Base-by-base conservation (phyloP, 495 filamentous ascomycete species). In the Eremomyces bilateralis region DNA sequence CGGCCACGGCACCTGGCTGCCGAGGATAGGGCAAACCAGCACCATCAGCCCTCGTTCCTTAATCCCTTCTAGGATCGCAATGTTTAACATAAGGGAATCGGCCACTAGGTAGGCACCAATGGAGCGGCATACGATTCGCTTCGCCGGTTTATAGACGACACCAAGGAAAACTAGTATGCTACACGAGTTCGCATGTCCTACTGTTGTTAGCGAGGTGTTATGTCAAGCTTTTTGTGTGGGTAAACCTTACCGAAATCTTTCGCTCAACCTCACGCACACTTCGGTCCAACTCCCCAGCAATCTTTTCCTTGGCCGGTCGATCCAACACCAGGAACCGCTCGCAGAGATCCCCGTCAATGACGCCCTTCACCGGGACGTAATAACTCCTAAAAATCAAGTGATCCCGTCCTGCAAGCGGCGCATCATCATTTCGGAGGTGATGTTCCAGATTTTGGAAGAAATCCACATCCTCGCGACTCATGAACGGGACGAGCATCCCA, bases 271-370 rank as follows among this genome's bases (percentile, higher is more conserved):
- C 84, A 35, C 80, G 59, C 19, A 92, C 77, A 27, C 75, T 82
- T 39, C 88, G 71, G 57, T 92, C 85, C 42, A 95, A 57, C 53
- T 94, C 83, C 29, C 63, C 82, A 2, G 84, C 85, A 62, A 95
- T 90, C 72, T 77, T 84, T 56, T 80, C 71, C 64, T 91, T 91
- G 58, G 74, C 80, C 48, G 93, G 82, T 40, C 68, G 75, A 21
- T 76, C 63, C 40, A 95, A 58, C 31, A 83, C 52, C 34, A 76
- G 67, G 52, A 81, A 99, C 47, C 80, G 66, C 61, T 99, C 90
- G 49, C 84, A 92, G 40, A 99, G 60, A 60, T 99, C 90, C n/a
- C 90, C 90, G 54, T 99, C 90, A 49, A 99, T 90, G 19, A 91
- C 71, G 0, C 81, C 81, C 63, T 99, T 99, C 11, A 88, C 80